phyloP scores from a whole-genome alignment of 768 basidiomycete species.

The Sporobolomyces phaffii region DNA sequence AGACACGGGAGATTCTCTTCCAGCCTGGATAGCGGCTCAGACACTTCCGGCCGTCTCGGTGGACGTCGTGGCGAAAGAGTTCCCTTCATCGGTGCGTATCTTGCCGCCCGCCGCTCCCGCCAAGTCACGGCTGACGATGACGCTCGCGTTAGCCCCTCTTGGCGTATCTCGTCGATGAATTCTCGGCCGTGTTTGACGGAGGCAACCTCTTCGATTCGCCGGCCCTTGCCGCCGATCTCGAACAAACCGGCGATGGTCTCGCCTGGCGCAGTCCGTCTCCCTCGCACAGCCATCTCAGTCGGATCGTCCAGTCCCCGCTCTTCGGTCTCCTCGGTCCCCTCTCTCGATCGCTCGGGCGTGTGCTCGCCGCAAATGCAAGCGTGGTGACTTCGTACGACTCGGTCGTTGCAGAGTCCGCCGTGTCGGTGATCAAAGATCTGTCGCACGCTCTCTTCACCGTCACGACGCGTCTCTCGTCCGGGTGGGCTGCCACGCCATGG shows the following conservation, averaged over 20 bases:
- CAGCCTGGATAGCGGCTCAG: constrained; percentile 35
- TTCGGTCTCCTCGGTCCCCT: constrained; percentile 33
- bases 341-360: constrained; percentile 36
- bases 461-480: background rate
- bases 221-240: constrained; percentile 22
- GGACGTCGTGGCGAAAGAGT: constrained; percentile 1
- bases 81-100: background rate
- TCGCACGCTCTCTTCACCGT: constrained; percentile 7
- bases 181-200: constrained; percentile 23
- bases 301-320: background rate
- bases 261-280: constrained; percentile 20
- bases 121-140: too few species aligned
- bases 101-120: too few species aligned
- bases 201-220: constrained; percentile 30
- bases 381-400: background rate
- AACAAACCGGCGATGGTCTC: constrained; percentile 6
- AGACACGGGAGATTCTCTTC: background rate
- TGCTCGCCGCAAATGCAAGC: constrained; percentile 25
- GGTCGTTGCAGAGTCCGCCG: background rate
- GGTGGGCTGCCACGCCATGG: constrained; percentile 33
- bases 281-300: constrained; percentile 18
- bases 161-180: constrained; percentile 1
- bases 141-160: too few species aligned
- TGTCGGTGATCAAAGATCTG: constrained; percentile 4
- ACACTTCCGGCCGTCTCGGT: constrained; percentile 15